Base-by-base conservation (phyloP, 352 stramenopile genomes). In the Phytophthora capsici region DNA sequence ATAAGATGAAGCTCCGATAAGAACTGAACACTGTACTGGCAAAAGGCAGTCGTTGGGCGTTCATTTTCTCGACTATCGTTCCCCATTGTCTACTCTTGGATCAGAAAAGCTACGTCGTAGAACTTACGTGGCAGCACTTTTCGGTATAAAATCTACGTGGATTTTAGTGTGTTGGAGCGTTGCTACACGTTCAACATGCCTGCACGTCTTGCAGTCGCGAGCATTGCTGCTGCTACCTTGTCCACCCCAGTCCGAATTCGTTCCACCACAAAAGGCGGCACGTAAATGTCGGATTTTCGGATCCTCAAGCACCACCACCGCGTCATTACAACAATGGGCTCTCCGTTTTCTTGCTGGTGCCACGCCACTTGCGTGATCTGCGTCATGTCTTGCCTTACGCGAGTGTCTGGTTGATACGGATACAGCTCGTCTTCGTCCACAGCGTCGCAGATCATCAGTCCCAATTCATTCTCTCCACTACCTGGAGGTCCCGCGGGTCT, bases 371-470 rank as follows among this genome's bases (percentile, higher is more conserved):
- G 62, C 22, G 32, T 74, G 54, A 73, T 69, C 28, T 62, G 57
- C 0, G 67, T 76, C 37, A 81, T 48, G 34, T 84, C 75, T 14
- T 80, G 69, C 3, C 73, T 65, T 9, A 85, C 41, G 12, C 78
- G 71, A 25, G 69, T 61, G 0, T 34, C 10, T 0, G 73, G 64
- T 5, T 57, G 67, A 57, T 85, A 88, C 30, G 76, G 75, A 43
- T 73, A 75, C 37, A 80, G 26, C 7, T 78, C 73, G 47, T 88
- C 78, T 40, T 75, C 64, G 32, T 83, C 66, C 8, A 85, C 68
- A 25, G 53, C 63, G 38, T 88, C 69, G 10, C 63, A 69, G 32
- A 78, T 57, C 25, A 78, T 60, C 5, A 82, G 47, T 0, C 66
- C 76, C 16, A 73, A 10, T 1, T 80, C 69, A 2, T 63, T 20